A percentile compares a stretch with the other conserved stretches of the same genome.
Evolutionary conservation across 257 asterid genomes (phyloP).

Genomic region (Solanum arcanum): DNA sequence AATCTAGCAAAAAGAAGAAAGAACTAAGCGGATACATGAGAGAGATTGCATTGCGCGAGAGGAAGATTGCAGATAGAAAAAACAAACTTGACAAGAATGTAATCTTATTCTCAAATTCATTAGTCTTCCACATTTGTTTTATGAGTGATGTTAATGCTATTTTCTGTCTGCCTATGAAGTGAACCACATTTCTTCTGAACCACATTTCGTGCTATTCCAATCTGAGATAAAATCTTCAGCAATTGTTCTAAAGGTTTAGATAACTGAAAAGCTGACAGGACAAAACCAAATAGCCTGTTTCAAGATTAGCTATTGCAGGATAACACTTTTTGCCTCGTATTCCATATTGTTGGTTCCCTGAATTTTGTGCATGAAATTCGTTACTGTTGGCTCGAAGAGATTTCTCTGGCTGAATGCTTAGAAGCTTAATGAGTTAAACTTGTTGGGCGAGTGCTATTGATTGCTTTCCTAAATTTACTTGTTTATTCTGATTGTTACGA

Average conservation of each 20-base stretch:
- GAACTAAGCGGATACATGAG: constrained; percentile 68
- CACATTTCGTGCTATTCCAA: not conserved
- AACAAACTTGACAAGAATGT: constrained; percentile 71
- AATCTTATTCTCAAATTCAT: constrained; percentile 8
- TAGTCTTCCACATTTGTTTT: not conserved
- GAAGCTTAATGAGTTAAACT: not conserved
- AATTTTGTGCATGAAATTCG: not conserved
- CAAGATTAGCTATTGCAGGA: not conserved
- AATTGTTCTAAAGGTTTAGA: not conserved
- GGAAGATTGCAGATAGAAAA: constrained; percentile 64
- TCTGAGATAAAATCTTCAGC: not conserved
- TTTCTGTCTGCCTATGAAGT: not conserved
- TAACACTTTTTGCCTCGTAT: not conserved
- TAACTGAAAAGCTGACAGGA: not conserved
- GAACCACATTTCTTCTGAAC: not conserved
- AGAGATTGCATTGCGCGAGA: constrained; percentile 65
- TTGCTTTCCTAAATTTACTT: not conserved
- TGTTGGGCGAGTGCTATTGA: not conserved
- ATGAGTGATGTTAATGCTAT: not conserved
- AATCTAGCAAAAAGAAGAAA: constrained; percentile 60
- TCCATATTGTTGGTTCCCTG: not conserved
- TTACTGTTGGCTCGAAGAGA: not conserved
- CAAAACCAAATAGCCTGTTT: not conserved
- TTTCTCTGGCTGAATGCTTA: not conserved
- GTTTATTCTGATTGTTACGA: not conserved